Evolutionary conservation across 495 filamentous ascomycete species (phyloP).

Genomic region (Delitschia confertaspora): DNA sequence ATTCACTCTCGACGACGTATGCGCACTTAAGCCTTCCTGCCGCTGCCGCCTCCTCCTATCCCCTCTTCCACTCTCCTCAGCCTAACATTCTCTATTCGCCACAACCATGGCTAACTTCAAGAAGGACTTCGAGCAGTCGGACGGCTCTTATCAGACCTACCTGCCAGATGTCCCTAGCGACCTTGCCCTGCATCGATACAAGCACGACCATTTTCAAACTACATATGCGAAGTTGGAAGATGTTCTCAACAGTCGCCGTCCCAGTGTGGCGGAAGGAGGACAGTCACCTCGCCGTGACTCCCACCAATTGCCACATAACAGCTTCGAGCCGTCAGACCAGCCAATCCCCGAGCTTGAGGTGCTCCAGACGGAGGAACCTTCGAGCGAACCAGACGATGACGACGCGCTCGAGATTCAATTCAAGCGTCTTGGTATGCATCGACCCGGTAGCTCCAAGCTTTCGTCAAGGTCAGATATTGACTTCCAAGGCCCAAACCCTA

Average conservation of each 20-base stretch:
- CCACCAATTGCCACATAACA: conserved; percentile 6
- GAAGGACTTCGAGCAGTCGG: no score
- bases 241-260: background rate
- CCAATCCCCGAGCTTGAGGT: background rate
- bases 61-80: no score
- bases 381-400: conserved; percentile 1
- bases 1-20: no score
- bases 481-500: no score
- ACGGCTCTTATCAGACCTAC: no score
- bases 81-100: no score
- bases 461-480: background rate
- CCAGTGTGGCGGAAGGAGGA: background rate
- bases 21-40: no score
- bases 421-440: background rate
- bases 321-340: no score
- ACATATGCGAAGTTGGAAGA: conserved; percentile 7
- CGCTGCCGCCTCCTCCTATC: no score
- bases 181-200: conserved; percentile 3
- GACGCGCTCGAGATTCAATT: conserved; percentile 1
- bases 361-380: background rate
- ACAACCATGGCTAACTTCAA: no score
- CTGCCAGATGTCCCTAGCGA: conserved; percentile 7
- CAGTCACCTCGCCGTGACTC: conserved; percentile 10
- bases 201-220: no score
- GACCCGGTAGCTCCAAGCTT: background rate